Evolutionary conservation across 139 green algal species (phyloP).

Genomic region (Micromonas pusilla): DNA sequence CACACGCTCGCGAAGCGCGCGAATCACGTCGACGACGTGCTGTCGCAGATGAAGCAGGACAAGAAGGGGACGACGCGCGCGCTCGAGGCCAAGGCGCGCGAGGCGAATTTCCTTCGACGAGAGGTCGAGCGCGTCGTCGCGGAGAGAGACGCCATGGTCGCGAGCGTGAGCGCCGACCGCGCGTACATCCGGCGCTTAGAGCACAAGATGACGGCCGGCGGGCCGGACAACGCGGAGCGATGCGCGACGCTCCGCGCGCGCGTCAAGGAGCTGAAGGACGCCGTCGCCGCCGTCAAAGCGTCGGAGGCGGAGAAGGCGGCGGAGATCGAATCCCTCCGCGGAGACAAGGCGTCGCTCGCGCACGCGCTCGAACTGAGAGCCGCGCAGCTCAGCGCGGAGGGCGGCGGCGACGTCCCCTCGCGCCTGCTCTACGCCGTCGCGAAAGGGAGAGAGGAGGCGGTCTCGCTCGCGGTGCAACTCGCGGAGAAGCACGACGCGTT

Average conservation of each 20-base stretch:
- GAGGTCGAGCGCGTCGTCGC: not conserved
- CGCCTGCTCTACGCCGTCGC: slow-evolving; percentile 39
- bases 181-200: slow-evolving; percentile 48
- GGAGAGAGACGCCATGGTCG: slow-evolving; percentile 24
- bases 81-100: not conserved
- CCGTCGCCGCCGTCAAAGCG: no score
- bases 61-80: no score
- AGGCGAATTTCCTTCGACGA: not conserved
- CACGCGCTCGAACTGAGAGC: slow-evolving; percentile 34
- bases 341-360: not conserved
- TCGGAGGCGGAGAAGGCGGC: slow-evolving; percentile 5
- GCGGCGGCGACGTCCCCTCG: slow-evolving; percentile 30
- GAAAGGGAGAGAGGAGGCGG: slow-evolving; percentile 36
- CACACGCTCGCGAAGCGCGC: no score
- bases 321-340: not conserved
- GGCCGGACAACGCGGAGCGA: slow-evolving; percentile 34
- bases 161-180: slow-evolving; percentile 34
- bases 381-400: slow-evolving; percentile 39
- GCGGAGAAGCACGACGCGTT: slow-evolving; percentile 32
- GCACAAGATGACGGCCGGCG: slow-evolving; percentile 33
- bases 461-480: slow-evolving; percentile 40
- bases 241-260: not conserved
- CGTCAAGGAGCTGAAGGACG: not conserved
- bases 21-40: no score
- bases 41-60: not conserved